Evolutionary conservation across 371 early-diverging fungal species (phyloP).

Genomic region (Mucor racemosus): DNA sequence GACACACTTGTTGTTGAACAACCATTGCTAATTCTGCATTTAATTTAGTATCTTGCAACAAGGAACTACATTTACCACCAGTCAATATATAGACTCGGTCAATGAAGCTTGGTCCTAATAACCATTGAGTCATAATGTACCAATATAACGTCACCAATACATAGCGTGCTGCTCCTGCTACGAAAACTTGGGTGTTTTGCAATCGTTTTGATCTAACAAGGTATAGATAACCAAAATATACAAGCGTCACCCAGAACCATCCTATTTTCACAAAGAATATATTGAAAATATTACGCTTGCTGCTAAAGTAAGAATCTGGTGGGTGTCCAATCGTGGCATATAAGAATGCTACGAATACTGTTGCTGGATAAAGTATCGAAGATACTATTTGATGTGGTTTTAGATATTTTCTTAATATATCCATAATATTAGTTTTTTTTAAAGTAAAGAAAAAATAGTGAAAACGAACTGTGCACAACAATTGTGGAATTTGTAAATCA

Average conservation of each 20-base stretch:
- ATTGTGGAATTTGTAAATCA: no score
- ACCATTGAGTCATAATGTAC: conserved; percentile 83
- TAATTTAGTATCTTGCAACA: conserved; percentile 17
- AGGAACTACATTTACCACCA: conserved; percentile 65
- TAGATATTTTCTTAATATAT: conserved; percentile 17
- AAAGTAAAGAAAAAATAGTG: no score
- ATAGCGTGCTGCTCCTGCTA: conserved; percentile 56
- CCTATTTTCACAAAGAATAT: conserved; percentile 79
- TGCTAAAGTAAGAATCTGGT: conserved; percentile 58
- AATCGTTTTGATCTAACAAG: conserved; percentile 24
- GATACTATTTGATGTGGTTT: conserved; percentile 42
- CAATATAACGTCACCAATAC: conserved; percentile 79
- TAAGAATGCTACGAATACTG: conserved; percentile 34
- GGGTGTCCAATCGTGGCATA: conserved; percentile 36
- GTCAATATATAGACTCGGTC: conserved; percentile 77
- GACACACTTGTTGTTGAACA: conserved; percentile 55
- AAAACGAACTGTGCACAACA: no score
- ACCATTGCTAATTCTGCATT: conserved; percentile 20
- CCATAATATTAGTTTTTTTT: conserved; percentile 9
- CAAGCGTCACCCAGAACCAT: conserved; percentile 82
- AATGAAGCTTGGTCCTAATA: conserved; percentile 80
- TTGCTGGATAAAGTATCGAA: conserved; percentile 30
- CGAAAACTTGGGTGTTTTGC: conserved; percentile 25
- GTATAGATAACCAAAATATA: conserved; percentile 51
- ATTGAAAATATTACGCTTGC: conserved; percentile 81